Evolutionary conservation across 805 yeast genomes (phyloP), one percentile per base, ranked within the genome.

Genomic region (Wickerhamiella slavikovae): DNA sequence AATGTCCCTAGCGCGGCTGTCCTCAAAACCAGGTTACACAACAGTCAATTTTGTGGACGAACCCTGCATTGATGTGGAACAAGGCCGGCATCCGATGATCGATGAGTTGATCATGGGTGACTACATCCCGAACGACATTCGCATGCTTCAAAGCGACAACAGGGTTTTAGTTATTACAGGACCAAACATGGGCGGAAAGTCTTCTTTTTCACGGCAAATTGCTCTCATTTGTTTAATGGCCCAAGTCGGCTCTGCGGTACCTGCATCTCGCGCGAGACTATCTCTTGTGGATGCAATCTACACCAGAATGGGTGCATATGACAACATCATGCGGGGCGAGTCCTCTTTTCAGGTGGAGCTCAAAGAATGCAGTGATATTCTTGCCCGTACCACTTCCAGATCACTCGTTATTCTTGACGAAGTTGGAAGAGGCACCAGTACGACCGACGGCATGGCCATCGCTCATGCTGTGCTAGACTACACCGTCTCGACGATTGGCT

Each of bases 161-260:
- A 57, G 79, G 20, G 63, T 66, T 0, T 54, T 71, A 31, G 58
- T 82, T 11, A 65, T 82, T 15, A 77, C 92, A 0, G 93, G 92
- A 0, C 89, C 91, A 0, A 77, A 77, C 38, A 75, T 77, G 82
- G 92, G 92, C 5, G 92, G 92, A 3, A 78, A 78, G 45, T 71
- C 83, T 7, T 69, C 80, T 1, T 71, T 68, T 43, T 78, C 75
- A 10, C 62, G 77, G 28, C 80, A 75, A 35, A 60, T 75, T n/a
- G 92, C 89, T 0, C 49, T 79, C 9, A 54, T 66, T 9, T 70
- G 66, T 4, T 65, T 78, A 4, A 64, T 78, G 73, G 68, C 75
- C 1, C 93, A 78, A 45, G 58, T 76, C 3, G 93, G 93, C 0
- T 63, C 76, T 37, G 75, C 55, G 44, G 62, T 79, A 2, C 89